Conservation (phyloP, 805 yeast genomes). For the Kuraishia cidri region DNA sequence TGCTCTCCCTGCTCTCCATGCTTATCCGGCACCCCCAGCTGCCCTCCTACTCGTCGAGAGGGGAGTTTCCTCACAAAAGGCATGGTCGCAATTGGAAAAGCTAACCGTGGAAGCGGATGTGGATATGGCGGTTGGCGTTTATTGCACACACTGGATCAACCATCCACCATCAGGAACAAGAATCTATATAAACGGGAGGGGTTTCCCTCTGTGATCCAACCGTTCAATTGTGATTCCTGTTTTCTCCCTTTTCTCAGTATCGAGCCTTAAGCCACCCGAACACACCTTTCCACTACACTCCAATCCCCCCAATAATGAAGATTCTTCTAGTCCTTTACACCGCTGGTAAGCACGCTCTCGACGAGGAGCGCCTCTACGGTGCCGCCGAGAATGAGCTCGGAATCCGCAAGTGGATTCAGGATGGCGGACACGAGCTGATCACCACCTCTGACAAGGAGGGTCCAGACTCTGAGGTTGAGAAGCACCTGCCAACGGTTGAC, state of each 20-base stretch:
- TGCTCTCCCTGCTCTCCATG: too few relatives aligned
- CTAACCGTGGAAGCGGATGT: too few relatives aligned
- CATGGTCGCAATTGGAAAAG: too few relatives aligned
- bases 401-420: slow-evolving; percentile 51
- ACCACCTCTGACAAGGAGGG: slow-evolving; percentile 68
- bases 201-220: neutral
- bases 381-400: slow-evolving; percentile 73
- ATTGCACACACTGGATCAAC: too few relatives aligned
- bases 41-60: too few relatives aligned
- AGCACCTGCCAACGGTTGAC: slow-evolving; percentile 63
- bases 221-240: neutral
- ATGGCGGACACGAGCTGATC: slow-evolving; percentile 57
- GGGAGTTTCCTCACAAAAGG: too few relatives aligned
- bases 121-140: too few relatives aligned
- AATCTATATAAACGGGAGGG: too few relatives aligned
- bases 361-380: slow-evolving; percentile 57
- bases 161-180: too few relatives aligned
- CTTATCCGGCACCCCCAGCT: too few relatives aligned
- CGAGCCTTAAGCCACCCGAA: too few relatives aligned
- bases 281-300: too few relatives aligned
- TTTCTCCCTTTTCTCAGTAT: neutral
- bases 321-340: slow-evolving; percentile 50
- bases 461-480: slow-evolving; percentile 46
- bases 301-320: slow-evolving; percentile 22
- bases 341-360: slow-evolving; percentile 49